Evolutionary conservation across 2,329 filamentous ascomycete genomes (phyloP).

Genomic region (Fusarium marasasianum): DNA sequence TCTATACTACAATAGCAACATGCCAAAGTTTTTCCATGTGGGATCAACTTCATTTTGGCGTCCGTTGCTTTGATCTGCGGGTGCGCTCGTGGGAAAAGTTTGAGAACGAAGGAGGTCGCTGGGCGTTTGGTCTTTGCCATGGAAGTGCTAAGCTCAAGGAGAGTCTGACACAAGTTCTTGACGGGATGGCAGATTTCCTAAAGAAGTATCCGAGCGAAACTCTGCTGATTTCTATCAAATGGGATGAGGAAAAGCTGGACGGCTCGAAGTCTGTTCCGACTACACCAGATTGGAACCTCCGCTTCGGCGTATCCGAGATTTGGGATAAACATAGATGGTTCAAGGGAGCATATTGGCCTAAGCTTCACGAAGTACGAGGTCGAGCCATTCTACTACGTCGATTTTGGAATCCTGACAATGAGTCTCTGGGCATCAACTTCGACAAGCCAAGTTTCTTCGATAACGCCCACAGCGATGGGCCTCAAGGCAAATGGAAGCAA

Average conservation of each 20-base stretch:
- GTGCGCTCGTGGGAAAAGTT: no score
- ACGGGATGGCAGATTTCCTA: background rate
- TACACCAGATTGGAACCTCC: background rate
- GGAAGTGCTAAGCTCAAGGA: background rate
- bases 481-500: background rate
- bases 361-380: background rate
- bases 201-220: background rate
- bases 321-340: background rate
- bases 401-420: background rate
- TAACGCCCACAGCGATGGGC: background rate
- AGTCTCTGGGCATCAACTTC: background rate
- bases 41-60: no score
- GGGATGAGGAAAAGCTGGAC: background rate
- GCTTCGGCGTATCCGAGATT: background rate
- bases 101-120: background rate
- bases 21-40: no score
- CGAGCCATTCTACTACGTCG: background rate
- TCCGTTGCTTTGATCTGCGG: no score
- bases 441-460: background rate
- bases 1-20: no score
- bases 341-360: background rate
- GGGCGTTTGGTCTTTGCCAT: background rate
- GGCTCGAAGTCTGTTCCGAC: no score
- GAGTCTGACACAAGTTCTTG: background rate
- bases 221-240: background rate